phyloP scores from a whole-genome alignment of 495 filamentous ascomycete species.

The Podospora fimiseda region DNA sequence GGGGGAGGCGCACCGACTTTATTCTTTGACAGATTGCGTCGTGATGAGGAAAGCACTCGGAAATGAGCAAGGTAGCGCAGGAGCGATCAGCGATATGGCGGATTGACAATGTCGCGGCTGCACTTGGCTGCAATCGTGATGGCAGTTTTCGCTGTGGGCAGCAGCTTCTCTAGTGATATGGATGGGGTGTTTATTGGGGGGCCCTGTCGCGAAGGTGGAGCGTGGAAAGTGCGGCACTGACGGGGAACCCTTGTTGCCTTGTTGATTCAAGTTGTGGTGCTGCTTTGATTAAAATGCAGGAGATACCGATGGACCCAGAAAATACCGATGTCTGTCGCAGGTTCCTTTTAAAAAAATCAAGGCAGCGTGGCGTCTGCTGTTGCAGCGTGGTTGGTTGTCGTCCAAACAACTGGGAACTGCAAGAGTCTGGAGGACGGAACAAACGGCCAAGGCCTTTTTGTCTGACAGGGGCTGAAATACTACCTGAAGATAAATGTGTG shows the following conservation, averaged over 20 bases:
- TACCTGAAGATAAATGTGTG: no score
- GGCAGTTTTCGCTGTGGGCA: neutral
- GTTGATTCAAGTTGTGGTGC: neutral
- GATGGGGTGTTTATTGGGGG: neutral
- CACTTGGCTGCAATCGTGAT: neutral
- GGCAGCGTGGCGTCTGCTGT: neutral
- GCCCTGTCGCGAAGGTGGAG: neutral
- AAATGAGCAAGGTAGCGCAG: constrained; percentile 8
- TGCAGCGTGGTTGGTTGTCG: neutral
- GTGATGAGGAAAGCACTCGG: constrained; percentile 5
- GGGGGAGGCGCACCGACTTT: constrained; percentile 20
- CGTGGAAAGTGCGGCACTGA: constrained; percentile 5
- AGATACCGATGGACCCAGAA: constrained; percentile 3
- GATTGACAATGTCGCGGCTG: neutral
- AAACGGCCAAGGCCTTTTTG: neutral
- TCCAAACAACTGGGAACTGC: neutral
- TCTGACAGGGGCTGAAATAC: neutral
- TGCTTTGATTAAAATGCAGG: neutral
- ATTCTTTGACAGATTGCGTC: constrained; percentile 10
- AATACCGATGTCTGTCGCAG: neutral
- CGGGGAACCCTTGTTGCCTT: neutral
- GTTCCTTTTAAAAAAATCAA: constrained; percentile 5
- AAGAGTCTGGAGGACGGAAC: neutral
- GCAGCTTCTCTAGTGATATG: neutral
- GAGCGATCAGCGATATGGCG: constrained; percentile 10